Conservation (phyloP, 805 yeast genomes). For the Metschnikowia borealis region DNA sequence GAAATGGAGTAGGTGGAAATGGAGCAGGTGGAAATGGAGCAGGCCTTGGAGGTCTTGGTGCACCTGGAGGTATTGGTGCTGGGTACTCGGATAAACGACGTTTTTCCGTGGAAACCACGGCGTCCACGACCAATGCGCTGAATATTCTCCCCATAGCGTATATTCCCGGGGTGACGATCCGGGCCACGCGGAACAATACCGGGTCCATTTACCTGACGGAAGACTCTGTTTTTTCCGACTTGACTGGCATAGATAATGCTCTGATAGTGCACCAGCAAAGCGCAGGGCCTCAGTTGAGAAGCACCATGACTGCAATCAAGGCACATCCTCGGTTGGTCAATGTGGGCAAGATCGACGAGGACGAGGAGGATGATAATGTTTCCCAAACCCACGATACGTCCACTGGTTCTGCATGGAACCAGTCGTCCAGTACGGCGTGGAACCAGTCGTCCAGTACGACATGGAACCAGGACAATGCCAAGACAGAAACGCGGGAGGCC, state of each 20-base stretch:
- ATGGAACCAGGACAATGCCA: not conserved
- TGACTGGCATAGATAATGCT: slow-evolving; percentile 45
- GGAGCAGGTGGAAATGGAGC: not conserved
- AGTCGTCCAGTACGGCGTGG: slow-evolving; percentile 1
- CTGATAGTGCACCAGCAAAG: slow-evolving; percentile 39
- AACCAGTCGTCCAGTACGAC: not conserved
- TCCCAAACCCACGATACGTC: not conserved
- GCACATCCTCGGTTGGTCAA: slow-evolving; percentile 72
- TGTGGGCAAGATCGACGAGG: slow-evolving; percentile 44
- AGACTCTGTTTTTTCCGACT: slow-evolving; percentile 39
- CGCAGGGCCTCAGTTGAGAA: slow-evolving; percentile 28
- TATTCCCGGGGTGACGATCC: slow-evolving; percentile 85
- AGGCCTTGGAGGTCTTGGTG: not conserved
- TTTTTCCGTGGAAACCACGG: slow-evolving; percentile 54
- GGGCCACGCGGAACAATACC: slow-evolving; percentile 44
- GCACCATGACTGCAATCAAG: slow-evolving; percentile 69
- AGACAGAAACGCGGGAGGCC: not conserved
- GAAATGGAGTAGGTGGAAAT: not conserved
- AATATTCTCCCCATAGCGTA: slow-evolving; percentile 89
- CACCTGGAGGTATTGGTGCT: too few relatives aligned
- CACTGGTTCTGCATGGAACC: not conserved
- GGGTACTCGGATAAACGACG: slow-evolving; percentile 12
- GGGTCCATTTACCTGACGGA: slow-evolving; percentile 44
- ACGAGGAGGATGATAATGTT: slow-evolving; percentile 19
- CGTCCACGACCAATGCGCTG: slow-evolving; percentile 70